Evolutionary conservation across 2,329 filamentous ascomycete genomes (phyloP).

Genomic region (Claviceps sp.): DNA sequence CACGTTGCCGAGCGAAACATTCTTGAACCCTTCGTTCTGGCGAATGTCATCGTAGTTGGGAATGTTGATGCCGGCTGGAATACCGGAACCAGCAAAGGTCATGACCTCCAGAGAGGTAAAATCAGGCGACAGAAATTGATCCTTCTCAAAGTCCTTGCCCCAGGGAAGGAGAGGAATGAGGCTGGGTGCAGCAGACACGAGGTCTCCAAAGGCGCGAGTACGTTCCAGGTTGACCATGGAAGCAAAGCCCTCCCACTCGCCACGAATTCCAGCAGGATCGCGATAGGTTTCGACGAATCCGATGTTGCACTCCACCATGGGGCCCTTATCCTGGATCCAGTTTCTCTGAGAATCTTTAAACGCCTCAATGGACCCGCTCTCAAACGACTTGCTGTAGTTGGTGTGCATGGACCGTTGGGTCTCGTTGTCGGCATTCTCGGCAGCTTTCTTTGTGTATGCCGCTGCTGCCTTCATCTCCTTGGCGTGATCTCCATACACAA

Average conservation of each 20-base stretch:
- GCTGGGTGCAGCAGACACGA: conserved; percentile 66
- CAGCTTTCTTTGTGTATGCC: conserved; percentile 53
- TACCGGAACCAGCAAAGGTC: conserved; percentile 55
- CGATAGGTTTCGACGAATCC: conserved; percentile 80
- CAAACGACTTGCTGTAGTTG: conserved; percentile 64
- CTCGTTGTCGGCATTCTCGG: conserved; percentile 57
- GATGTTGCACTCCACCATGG: conserved; percentile 66
- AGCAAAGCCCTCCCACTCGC: conserved; percentile 78
- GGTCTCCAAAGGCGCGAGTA: conserved; percentile 71
- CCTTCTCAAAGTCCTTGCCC: conserved; percentile 83
- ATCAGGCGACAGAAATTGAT: conserved; percentile 87
- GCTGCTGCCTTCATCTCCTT: conserved; percentile 58
- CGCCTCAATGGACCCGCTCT: conserved; percentile 57
- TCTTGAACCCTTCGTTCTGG: conserved; percentile 80
- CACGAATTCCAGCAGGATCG: conserved; percentile 67
- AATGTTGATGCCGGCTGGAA: conserved; percentile 56
- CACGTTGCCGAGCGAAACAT: conserved; percentile 87
- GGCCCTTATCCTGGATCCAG: conserved; percentile 76
- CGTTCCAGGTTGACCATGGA: conserved; percentile 82
- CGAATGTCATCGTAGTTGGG: conserved; percentile 66
- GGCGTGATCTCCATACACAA: conserved; percentile 63
- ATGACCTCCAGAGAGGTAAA: conserved; percentile 91
- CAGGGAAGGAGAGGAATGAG: conserved; percentile 88
- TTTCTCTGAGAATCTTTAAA: conserved; percentile 70
- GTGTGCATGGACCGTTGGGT: conserved; percentile 60